Evolutionary conservation across 78 protist species (phyloP), one percentile per base, ranked within the genome.

Genomic region (Neovahlkampfia damariscottae): DNA sequence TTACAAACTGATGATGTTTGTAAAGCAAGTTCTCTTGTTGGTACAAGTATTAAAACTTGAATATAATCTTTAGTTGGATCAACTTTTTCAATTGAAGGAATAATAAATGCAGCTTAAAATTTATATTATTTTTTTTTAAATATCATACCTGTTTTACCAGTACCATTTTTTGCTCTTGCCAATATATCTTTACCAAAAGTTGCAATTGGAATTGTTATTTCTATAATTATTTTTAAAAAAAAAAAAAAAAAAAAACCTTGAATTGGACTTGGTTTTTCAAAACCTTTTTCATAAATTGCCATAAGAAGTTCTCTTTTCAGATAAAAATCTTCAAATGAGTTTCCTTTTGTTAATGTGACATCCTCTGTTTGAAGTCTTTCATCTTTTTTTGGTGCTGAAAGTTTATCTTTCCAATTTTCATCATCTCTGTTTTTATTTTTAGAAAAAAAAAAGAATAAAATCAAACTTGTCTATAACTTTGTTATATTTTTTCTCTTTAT

Each of bases 131-230:
- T n/a, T n/a, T n/a, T n/a, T n/a, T n/a, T n/a, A n/a, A n/a, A n/a
- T n/a, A n/a, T n/a, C n/a, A n/a, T n/a, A n/a, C n/a, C n/a, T 5
- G 99, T 95, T 87, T 97, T 97, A 34, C 99, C 99, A 0, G 99
- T 97, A 2, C 99, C 99, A 84, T 97, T 97, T 85, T 97, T 97
- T 29, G 99, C 98, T 30, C 99, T 81, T 0, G 96, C 97, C 10
- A 96, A 84, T 66, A 97, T 89, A 72, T 94, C 94, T 3, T 50
- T 39, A 2, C 96, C 94, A 1, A 90, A 72, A 10, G 95, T 80
- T 0, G 96, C 96, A 19, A 82, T 58, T 9, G 98, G 98, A 39
- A 95, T 95, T 77, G 90, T 62, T 66, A 89, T 95, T 59, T 95
- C 99, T n/a, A n/a, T n/a, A n/a, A n/a, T n/a, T n/a, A n/a, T n/a